Evolutionary conservation across 441 rosid species (phyloP).

Genomic region (Aleurites moluccanus): DNA sequence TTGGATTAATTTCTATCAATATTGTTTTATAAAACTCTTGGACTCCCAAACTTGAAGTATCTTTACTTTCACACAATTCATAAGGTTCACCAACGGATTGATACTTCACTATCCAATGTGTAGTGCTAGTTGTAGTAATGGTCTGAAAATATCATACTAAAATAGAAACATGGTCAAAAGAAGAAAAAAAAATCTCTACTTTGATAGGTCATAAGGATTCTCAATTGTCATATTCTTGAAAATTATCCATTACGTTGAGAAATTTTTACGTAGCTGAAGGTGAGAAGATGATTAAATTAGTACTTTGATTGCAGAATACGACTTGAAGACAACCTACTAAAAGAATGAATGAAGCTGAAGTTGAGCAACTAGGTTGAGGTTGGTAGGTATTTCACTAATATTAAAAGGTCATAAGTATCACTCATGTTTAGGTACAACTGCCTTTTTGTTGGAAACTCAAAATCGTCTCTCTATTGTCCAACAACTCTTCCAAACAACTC

Average conservation of each 20-base stretch:
- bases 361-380: neutral
- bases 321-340: neutral
- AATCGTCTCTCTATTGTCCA: conserved; percentile 25
- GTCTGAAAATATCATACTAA: neutral
- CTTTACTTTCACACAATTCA: neutral
- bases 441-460: conserved; percentile 39
- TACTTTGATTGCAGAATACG: neutral
- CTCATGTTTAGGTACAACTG: conserved; percentile 57
- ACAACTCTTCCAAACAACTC: conserved; percentile 43
- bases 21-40: neutral
- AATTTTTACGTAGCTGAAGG: neutral
- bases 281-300: neutral
- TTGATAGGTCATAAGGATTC: too few species aligned
- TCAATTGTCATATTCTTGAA: neutral
- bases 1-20: neutral
- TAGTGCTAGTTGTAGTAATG: neutral
- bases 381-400: neutral
- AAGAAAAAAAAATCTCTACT: neutral
- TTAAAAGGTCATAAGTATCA: conserved; percentile 42
- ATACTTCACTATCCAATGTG: neutral
- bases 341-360: conserved; percentile 11
- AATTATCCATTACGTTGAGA: neutral
- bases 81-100: neutral
- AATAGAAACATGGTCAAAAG: neutral
- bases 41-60: neutral